Evolutionary conservation across 2,329 filamentous ascomycete genomes (phyloP), one percentile per base, ranked within the genome.

Genomic region (Metarhizium album): DNA sequence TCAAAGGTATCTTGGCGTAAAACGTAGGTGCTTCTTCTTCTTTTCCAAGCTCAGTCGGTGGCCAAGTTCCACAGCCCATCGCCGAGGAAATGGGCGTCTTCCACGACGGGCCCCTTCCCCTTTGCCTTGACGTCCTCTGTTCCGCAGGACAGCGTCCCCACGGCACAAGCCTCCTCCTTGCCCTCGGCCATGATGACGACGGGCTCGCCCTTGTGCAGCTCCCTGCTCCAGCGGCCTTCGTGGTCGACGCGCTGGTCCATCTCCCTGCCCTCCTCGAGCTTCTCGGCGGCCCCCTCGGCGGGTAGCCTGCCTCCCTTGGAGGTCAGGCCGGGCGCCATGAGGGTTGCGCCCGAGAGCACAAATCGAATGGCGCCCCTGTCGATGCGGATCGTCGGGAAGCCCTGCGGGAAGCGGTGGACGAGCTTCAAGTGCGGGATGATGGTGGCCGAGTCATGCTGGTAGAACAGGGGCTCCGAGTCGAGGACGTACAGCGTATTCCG

Each of bases 361-460:
- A 98, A 98, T 54, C 93, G 87, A 63, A 98, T 97, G 4, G 93
- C 93, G 55, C 93, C 93, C 47, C 93, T 82, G 69, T 98, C 93
- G 67, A 97, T 95, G 53, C 90, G 85, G 52, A 98, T 76, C 48
- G 81, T 85, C 18, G 87, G 84, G 67, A 98, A 91, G 53, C 82
- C 86, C 58, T 82, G 74, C 9, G 93, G 93, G 72, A 91, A 97
- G 59, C 85, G 80, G 75, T 98, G 93, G 37, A 98, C 82, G 61
- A 97, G 82, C 46, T 80, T 80, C 13, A 98, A 83, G 68, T 97
- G 93, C 1, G 93, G 93, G 53, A 96, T 79, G 51, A 95, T 78
- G 3, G 83, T 79, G 60, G 84, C 80, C 64, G 84, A 80, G 68
- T 81, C 80, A 64, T 90, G 83, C 74, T 97, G 89, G 79, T 84